Evolutionary conservation across 345 rosid species (phyloP).

Genomic region (Orychophragmus violaceus): DNA sequence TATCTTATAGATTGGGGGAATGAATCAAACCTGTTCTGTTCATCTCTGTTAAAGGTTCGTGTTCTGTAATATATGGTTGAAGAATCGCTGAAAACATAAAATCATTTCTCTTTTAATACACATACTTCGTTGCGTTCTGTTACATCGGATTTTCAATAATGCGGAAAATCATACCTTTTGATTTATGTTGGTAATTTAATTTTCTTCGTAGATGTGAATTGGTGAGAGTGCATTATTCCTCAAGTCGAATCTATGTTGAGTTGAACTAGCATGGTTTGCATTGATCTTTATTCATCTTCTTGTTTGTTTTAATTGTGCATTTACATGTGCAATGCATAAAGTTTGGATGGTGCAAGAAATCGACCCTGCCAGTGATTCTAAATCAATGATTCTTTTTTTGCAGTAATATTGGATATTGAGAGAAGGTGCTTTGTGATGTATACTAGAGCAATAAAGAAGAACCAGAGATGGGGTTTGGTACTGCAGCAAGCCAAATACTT

Average conservation of each 20-base stretch:
- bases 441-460: conserved; percentile 53
- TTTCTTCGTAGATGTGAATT: not conserved
- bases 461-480: conserved; percentile 54
- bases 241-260: not conserved
- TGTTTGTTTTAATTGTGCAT: not conserved
- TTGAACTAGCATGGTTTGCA: not conserved
- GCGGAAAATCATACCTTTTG: not conserved
- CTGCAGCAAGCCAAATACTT: conserved; percentile 43
- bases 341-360: not conserved
- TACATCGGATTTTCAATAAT: not conserved
- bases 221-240: not conserved
- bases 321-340: not conserved
- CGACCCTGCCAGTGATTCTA: not conserved
- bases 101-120: not conserved
- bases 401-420: conserved; percentile 21
- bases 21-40: conserved; percentile 16
- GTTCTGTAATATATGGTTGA: conserved; percentile 9
- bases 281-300: not conserved
- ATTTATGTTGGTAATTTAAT: not conserved
- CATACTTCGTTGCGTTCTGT: conserved; percentile 2
- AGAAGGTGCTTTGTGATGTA: conserved; percentile 49
- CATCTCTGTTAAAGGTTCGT: conserved; percentile 30
- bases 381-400: not conserved
- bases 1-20: not conserved
- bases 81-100: not conserved